phyloP scores from a whole-genome alignment of 768 basidiomycete genomes.

The Mycena floridula region DNA sequence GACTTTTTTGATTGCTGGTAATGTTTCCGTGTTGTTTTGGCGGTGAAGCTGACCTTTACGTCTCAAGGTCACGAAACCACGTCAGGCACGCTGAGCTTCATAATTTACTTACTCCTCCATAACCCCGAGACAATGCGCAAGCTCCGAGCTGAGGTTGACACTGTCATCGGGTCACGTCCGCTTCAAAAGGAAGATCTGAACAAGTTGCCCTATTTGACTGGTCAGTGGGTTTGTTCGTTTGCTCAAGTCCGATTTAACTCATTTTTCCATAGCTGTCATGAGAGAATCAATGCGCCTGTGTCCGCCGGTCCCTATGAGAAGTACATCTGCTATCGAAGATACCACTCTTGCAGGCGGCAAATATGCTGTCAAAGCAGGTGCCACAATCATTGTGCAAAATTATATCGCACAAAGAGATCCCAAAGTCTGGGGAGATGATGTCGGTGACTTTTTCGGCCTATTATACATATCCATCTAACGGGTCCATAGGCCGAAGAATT shows the following conservation, averaged over 20 bases:
- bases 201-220: conserved; percentile 39
- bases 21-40: not conserved
- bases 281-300: conserved; percentile 33
- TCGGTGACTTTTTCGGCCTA: too few relatives aligned
- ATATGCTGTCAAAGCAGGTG: conserved; percentile 30
- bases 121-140: conserved; percentile 36
- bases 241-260: not conserved
- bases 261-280: conserved; percentile 24
- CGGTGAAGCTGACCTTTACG: not conserved
- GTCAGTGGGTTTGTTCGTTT: conserved; percentile 19
- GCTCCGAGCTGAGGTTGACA: conserved; percentile 42
- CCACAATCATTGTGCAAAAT: conserved; percentile 20
- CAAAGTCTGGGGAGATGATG: conserved; percentile 44
- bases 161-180: conserved; percentile 32
- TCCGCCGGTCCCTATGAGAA: conserved; percentile 30
- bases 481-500: too few relatives aligned
- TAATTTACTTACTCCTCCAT: conserved; percentile 37
- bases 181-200: conserved; percentile 32
- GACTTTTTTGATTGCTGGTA: conserved; percentile 46
- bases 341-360: conserved; percentile 31
- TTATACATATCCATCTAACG: too few relatives aligned
- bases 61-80: conserved; percentile 20
- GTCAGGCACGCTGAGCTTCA: conserved; percentile 35
- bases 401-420: conserved; percentile 32
- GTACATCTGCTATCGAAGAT: conserved; percentile 27